Evolutionary conservation across 2,329 filamentous ascomycete genomes (phyloP).

Genomic region (Paecilomyces sp.): DNA sequence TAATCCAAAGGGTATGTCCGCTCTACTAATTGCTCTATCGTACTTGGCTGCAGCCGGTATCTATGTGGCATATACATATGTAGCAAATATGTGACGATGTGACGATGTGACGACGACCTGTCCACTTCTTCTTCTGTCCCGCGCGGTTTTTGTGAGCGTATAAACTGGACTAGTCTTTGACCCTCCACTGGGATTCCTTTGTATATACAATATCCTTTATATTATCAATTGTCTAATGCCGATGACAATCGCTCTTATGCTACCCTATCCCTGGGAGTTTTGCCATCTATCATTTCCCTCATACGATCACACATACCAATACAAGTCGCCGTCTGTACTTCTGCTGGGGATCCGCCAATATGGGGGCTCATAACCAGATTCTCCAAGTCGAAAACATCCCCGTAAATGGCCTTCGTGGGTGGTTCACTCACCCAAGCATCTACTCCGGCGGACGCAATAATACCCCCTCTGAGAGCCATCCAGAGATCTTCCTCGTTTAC

Average conservation of each 20-base stretch:
- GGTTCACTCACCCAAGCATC: conserved; percentile 3
- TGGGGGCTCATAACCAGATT: conserved; percentile 2
- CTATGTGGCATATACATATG: too few species aligned
- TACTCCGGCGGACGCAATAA: conserved; percentile 3
- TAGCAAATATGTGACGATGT: too few species aligned
- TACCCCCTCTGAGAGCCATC: background rate
- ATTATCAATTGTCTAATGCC: too few species aligned
- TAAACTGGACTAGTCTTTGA: too few species aligned
- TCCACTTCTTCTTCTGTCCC: too few species aligned
- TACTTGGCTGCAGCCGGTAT: too few species aligned
- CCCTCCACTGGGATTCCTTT: too few species aligned
- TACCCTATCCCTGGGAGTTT: conserved; percentile 5
- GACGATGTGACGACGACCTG: too few species aligned
- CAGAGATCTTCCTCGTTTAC: conserved; percentile 1
- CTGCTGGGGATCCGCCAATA: conserved; percentile 1
- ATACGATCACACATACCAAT: conserved; percentile 7
- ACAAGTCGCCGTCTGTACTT: conserved; percentile 5
- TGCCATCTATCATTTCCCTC: conserved; percentile 6
- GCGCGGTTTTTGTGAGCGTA: too few species aligned
- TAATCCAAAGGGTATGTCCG: too few species aligned
- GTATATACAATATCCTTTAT: too few species aligned
- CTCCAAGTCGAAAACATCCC: conserved; percentile 1
- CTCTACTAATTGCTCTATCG: too few species aligned
- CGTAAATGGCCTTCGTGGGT: conserved; percentile 1
- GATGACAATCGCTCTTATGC: background rate